Base-by-base conservation (phyloP, 2,329 filamentous ascomycete genomes). In the Botryosphaeria agaves region DNA sequence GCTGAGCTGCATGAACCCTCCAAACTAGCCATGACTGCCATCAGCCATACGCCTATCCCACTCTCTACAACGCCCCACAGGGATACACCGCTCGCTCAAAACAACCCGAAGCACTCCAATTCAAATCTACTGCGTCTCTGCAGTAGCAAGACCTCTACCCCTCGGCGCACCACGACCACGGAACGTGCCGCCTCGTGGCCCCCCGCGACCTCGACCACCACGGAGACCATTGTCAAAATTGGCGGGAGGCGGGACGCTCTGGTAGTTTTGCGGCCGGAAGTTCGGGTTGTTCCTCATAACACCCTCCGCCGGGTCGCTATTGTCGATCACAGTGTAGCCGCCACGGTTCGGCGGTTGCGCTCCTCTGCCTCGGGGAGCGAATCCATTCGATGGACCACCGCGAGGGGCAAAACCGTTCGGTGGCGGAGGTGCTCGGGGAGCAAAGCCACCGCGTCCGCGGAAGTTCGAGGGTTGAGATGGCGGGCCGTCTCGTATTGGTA, bases 241-340 rank as follows among this genome's bases (percentile, higher is more conserved):
- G 2, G 66, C 50, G 1, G 76, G 75, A 14, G 75, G 76, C 5
- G 66, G 64, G 5, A 67, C 64, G 32, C 58, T 59, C 23, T 50
- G 50, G 41, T 67, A 67, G 42, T 54, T 58, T 38, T 66, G 62
- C 4, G 67, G 64, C 17, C 57, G 55, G 51, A 73, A 73, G 30
- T 60, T 56, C 1, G 63, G 64, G 43, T 71, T 72, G 41, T 65
- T 60, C 32, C 56, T 47, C 11, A 71, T 44, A 3, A 73, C 52
- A n/a, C 65, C 67, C 17, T 61, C 60, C 5, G 55, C 49, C 3
- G 64, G 61, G 39, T 70, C 61, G 29, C 48, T 55, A 38, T 59
- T 63, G 41, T 72, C 59, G 5, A 56, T 47, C 7, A 56, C 41
- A 2, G 51, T 61, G 42, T 59, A 63, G 4, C 60, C 60, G 11